A percentile compares a stretch with the other conserved stretches of the same genome.
phyloP scores from a whole-genome alignment of 1,284 basidiomycete genomes.

The Flammula alnicola region DNA sequence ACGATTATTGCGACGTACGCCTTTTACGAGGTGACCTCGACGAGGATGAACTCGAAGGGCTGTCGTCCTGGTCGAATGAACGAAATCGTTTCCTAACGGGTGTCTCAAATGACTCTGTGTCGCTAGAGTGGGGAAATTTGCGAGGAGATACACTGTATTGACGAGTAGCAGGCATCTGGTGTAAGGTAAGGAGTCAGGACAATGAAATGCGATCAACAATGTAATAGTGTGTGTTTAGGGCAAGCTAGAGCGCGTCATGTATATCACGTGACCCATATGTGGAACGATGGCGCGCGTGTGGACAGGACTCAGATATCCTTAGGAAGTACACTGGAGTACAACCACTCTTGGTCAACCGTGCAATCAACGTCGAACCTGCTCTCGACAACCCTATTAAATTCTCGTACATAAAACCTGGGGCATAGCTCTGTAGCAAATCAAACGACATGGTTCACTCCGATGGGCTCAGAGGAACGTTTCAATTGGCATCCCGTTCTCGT shows the following conservation, averaged over 20 bases:
- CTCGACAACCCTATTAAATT: too few relatives aligned
- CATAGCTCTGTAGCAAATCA: too few relatives aligned
- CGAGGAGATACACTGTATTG: constrained; percentile 20
- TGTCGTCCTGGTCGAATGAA: constrained; percentile 20
- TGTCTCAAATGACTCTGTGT: constrained; percentile 30
- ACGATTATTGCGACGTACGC: constrained; percentile 20
- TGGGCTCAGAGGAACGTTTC: too few relatives aligned
- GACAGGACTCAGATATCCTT: too few relatives aligned
- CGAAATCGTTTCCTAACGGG: constrained; percentile 28
- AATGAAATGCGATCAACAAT: constrained; percentile 13
- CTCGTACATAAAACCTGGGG: too few relatives aligned
- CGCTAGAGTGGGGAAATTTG: constrained; percentile 30
- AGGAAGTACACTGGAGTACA: too few relatives aligned
- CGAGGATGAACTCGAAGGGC: constrained; percentile 18
- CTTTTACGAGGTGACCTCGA: constrained; percentile 23
- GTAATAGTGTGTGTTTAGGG: constrained; percentile 26
- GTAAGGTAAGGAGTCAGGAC: constrained; percentile 7
- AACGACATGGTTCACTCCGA: too few relatives aligned
- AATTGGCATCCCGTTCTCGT: too few relatives aligned
- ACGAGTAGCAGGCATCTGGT: constrained; percentile 24
- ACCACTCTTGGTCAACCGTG: too few relatives aligned
- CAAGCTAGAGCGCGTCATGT: constrained; percentile 26
- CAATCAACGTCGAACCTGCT: too few relatives aligned
- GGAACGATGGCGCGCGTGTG: too few relatives aligned
- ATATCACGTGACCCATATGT: constrained; percentile 28